These are phyloP conservation scores for Marasmius oreades DNA, from an alignment of 1,284 basidiomycete genomes.

Conservation along the genomic window DNA sequence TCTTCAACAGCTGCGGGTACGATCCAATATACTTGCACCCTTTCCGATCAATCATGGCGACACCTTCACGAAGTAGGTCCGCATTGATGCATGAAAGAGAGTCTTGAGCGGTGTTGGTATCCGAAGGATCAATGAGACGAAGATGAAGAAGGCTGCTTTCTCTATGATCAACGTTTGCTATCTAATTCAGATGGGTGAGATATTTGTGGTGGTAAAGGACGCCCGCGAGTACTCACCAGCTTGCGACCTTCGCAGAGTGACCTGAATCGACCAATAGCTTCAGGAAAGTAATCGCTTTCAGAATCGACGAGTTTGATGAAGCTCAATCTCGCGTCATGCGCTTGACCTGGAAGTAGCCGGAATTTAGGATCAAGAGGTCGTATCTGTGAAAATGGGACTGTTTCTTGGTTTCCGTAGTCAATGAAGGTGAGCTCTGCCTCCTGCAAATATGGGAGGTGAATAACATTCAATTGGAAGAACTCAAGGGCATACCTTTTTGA, in stretches of 20 bases:
- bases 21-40: constrained; percentile 68
- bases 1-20: constrained; percentile 69
- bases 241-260: constrained; percentile 84
- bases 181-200: neutral
- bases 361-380: constrained; percentile 85
- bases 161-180: constrained; percentile 82
- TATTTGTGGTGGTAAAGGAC: neutral
- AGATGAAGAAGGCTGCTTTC: constrained; percentile 80
- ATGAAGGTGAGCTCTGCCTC: constrained; percentile 87
- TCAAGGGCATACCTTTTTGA: constrained; percentile 54
- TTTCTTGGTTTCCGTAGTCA: constrained; percentile 90
- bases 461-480: neutral
- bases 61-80: constrained; percentile 76
- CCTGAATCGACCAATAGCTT: constrained; percentile 84
- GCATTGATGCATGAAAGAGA: constrained; percentile 80
- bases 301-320: constrained; percentile 80
- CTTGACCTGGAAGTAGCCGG: constrained; percentile 80
- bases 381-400: constrained; percentile 69
- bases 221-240: constrained; percentile 42
- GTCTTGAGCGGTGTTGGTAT: constrained; percentile 64
- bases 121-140: constrained; percentile 81
- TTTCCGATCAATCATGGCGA: constrained; percentile 78
- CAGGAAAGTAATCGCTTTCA: constrained; percentile 80
- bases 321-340: constrained; percentile 78
- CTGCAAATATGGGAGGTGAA: constrained; percentile 4